phyloP scores from a whole-genome alignment of 345 rosid species.

The Salix udensis region DNA sequence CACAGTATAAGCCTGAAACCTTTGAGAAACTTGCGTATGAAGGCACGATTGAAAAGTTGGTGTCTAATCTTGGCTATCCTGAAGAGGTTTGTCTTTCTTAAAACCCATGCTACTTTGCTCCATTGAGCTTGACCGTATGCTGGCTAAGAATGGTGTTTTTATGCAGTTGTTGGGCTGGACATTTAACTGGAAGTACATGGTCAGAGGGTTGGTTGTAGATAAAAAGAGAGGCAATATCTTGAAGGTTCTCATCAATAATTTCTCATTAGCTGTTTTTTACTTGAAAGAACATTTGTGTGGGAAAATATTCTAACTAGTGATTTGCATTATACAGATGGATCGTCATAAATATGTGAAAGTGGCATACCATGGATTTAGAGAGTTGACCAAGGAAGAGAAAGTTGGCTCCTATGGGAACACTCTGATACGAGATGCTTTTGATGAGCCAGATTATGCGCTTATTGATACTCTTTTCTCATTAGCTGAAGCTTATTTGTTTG shows the following conservation, averaged over 20 bases:
- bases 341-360: constrained; percentile 96
- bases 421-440: constrained; percentile 79
- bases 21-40: constrained; percentile 91
- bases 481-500: constrained; percentile 94
- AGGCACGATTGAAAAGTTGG: constrained; percentile 86
- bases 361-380: constrained; percentile 94
- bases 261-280: background rate
- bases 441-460: constrained; percentile 95
- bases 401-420: constrained; percentile 78
- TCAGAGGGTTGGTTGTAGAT: constrained; percentile 93
- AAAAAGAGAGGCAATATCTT: constrained; percentile 96
- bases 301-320: constrained; percentile 5
- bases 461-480: constrained; percentile 92
- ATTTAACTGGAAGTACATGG: constrained; percentile 95
- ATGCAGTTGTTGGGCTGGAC: constrained; percentile 74
- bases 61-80: constrained; percentile 85
- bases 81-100: constrained; percentile 54
- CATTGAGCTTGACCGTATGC: background rate
- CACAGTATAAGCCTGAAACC: constrained; percentile 93
- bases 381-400: constrained; percentile 91
- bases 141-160: constrained; percentile 10
- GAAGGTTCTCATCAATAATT: constrained; percentile 44
- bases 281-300: background rate
- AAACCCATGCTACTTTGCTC: background rate
- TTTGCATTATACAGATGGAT: constrained; percentile 67